These are phyloP conservation scores for Tetrapisispora nanseiensis DNA, from an alignment of 805 yeast species.

Conservation along the genomic window DNA sequence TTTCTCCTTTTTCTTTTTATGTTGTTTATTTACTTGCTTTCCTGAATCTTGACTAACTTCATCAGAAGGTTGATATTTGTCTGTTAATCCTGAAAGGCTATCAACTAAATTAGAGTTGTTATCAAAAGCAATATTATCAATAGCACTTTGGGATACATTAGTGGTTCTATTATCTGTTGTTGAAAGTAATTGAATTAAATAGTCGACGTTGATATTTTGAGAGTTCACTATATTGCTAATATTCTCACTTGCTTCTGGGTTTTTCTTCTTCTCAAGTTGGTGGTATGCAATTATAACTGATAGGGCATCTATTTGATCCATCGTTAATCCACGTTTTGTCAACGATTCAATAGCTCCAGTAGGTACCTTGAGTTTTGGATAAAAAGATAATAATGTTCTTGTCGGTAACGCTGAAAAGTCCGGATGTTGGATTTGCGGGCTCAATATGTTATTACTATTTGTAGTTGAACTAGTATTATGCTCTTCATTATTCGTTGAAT, in stretches of 20 bases:
- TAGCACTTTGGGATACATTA: no score
- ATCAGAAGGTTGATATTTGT: not conserved
- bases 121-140: no score
- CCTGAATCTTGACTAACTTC: not conserved
- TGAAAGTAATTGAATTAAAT: not conserved
- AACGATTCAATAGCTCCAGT: constrained; percentile 59
- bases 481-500: not conserved
- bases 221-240: not conserved
- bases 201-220: constrained; percentile 2
- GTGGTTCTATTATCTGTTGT: no score
- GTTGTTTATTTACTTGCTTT: not conserved
- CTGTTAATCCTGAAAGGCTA: not conserved
- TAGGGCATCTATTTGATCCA: constrained; percentile 61
- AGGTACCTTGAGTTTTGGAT: constrained; percentile 62
- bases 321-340: constrained; percentile 54
- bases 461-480: not conserved
- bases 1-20: no score
- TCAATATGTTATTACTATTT: not conserved
- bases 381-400: constrained; percentile 30
- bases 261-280: constrained; percentile 30
- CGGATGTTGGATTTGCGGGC: constrained; percentile 20
- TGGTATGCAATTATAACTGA: constrained; percentile 69
- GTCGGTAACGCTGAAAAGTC: constrained; percentile 27
- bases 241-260: not conserved
- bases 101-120: not conserved